Conservation (phyloP, 73 alveolate genomes). For the Paramecium sexaurelia region DNA sequence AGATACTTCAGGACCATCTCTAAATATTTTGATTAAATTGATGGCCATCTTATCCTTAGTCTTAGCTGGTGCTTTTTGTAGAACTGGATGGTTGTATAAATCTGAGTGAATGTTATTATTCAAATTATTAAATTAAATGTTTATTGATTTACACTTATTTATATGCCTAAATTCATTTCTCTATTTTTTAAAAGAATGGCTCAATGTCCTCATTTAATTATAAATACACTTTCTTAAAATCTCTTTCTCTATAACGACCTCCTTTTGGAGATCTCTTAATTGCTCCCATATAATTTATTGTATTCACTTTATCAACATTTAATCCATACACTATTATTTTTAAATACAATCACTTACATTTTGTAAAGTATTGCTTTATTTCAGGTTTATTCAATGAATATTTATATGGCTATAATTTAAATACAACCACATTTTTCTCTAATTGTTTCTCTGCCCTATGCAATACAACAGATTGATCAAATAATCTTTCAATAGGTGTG, state of each 20-base stretch:
- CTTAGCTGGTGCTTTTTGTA: constrained; percentile 68
- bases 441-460: constrained; percentile 43
- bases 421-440: constrained; percentile 31
- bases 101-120: neutral
- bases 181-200: constrained; percentile 42
- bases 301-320: constrained; percentile 36
- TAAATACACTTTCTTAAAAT: constrained; percentile 43
- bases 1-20: constrained; percentile 94
- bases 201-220: constrained; percentile 48
- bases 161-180: neutral
- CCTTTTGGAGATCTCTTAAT: constrained; percentile 25
- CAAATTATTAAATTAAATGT: neutral
- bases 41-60: constrained; percentile 85
- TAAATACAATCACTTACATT: neutral
- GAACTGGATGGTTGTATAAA: constrained; percentile 45
- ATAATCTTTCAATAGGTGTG: neutral
- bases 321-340: constrained; percentile 38
- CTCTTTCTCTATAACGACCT: constrained; percentile 21
- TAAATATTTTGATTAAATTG: constrained; percentile 90
- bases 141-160: neutral
- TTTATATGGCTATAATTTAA: constrained; percentile 47
- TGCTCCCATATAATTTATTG: constrained; percentile 52
- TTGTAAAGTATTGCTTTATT: constrained; percentile 27
- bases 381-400: constrained; percentile 48
- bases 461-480: neutral